Evolutionary conservation across 2,329 filamentous ascomycete genomes (phyloP), one percentile per base, ranked within the genome.

Genomic region (Chrysoporthe puriensis): DNA sequence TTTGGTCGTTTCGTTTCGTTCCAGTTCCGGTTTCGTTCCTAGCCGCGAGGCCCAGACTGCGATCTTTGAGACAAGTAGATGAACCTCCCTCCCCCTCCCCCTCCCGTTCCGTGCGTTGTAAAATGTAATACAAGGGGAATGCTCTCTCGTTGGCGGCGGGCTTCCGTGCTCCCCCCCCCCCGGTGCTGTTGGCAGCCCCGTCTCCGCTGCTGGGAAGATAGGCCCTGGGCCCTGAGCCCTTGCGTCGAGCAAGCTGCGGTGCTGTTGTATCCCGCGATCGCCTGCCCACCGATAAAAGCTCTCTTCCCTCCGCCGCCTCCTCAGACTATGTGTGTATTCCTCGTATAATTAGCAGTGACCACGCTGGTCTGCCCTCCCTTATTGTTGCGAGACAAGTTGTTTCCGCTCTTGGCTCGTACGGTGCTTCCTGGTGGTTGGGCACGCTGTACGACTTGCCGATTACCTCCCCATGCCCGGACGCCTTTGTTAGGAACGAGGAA

Each of bases 11-110:
- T 34, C 11, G 2, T 8, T 43, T 13, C n/a, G 6, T 44, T 43
- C 16, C 32, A 4, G 21, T 44, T 13, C n/a, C 40, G 18, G 14
- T 60, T 40, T 9, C 36, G n/a, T 60, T 60, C 40, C n/a, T 21
- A 73, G 74, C 74, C 74, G 74, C 70, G 74, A 76, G 74, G 74
- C 74, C 59, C 70, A 70, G 67, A 43, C 69, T 74, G 50, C 73
- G 72, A 73, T 76, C 73, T 76, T 75, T 57, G 50, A 54, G 50
- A 54, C 50, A 54, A 32, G 21, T 32, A 32, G 50, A 54, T 14
- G 32, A 26, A 34, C 48, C 46, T 2, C n/a, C 46, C 46, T n/a
- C 32, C 11, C 16, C 44, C 48, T 52, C n/a, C 48, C 26, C n/a
- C n/a, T n/a, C 48, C 48, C 14, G n/a, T 13, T 62, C 4, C 4